Percentiles rank a stretch among this genome's conserved stretches.
Conservation (phyloP, 768 basidiomycete species). For the Suillus variegatus region DNA sequence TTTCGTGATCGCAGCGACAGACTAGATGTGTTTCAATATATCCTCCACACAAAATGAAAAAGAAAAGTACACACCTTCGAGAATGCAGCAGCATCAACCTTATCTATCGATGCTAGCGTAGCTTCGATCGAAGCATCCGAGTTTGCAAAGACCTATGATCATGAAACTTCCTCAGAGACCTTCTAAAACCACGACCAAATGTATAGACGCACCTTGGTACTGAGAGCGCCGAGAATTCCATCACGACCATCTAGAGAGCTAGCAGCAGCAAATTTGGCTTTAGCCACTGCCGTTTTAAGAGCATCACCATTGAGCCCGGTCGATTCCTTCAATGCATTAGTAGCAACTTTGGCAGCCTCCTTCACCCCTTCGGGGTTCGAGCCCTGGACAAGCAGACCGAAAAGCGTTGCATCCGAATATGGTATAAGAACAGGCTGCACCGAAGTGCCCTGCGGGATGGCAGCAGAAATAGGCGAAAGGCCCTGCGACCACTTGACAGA, state of each 20-base stretch:
- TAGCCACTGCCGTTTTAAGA: slow-evolving; percentile 78
- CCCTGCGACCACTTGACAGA: slow-evolving; percentile 89
- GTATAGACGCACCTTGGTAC: slow-evolving; percentile 55
- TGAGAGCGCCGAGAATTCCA: slow-evolving; percentile 61
- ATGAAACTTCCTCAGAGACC: not conserved
- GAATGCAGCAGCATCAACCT: slow-evolving; percentile 63
- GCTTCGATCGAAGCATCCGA: slow-evolving; percentile 56
- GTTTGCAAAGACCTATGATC: slow-evolving; percentile 59
- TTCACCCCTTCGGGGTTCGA: slow-evolving; percentile 60
- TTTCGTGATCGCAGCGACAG: slow-evolving; percentile 64
- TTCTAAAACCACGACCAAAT: not conserved
- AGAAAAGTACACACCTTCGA: slow-evolving; percentile 56
- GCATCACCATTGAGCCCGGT: slow-evolving; percentile 61
- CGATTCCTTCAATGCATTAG: slow-evolving; percentile 60
- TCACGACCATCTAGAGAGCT: slow-evolving; percentile 66
- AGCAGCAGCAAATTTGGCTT: slow-evolving; percentile 87
- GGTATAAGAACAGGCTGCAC: slow-evolving; percentile 78
- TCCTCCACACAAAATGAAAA: not conserved
- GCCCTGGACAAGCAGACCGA: slow-evolving; percentile 81
- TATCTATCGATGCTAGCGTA: slow-evolving; percentile 69
- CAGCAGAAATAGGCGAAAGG: slow-evolving; percentile 63
- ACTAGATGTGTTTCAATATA: slow-evolving; percentile 39
- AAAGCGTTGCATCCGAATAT: slow-evolving; percentile 90
- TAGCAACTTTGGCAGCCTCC: slow-evolving; percentile 68
- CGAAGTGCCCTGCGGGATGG: slow-evolving; percentile 57